These are phyloP conservation scores for Stentor coeruleus DNA, from an alignment of 73 alveolate species.

Conservation along the genomic window DNA sequence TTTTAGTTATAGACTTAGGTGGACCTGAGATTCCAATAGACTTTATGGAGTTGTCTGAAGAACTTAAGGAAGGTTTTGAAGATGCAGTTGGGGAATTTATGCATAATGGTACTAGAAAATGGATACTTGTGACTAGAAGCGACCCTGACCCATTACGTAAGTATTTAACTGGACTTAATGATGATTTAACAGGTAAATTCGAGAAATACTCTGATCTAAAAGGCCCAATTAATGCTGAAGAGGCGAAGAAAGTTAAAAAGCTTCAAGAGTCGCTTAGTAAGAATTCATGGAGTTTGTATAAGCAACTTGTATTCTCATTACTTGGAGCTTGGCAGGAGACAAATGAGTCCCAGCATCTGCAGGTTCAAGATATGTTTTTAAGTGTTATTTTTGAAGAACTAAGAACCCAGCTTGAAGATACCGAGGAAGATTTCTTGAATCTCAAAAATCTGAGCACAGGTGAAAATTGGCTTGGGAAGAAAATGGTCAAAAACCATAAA, in stretches of 20 bases:
- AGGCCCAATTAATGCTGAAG: neutral
- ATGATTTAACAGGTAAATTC: neutral
- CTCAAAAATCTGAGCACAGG: neutral
- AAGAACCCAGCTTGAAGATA: neutral
- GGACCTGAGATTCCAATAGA: neutral
- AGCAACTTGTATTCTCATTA: neutral
- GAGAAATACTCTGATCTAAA: neutral
- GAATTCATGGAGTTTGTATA: neutral
- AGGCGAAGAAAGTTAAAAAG: neutral
- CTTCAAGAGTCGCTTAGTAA: neutral
- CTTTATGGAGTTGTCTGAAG: neutral
- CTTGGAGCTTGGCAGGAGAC: conserved; percentile 1
- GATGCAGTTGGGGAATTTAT: neutral
- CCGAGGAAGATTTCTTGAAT: neutral
- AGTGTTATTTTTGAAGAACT: neutral
- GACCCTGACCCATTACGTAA: neutral
- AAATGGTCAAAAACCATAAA: neutral
- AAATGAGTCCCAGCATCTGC: neutral
- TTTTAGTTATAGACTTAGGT: neutral
- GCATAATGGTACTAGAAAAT: neutral
- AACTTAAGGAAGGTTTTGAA: conserved; percentile 6
- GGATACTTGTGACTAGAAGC: neutral
- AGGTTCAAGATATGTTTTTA: neutral
- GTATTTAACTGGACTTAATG: conserved; percentile 13
- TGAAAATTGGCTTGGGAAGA: neutral